Conservation (phyloP, 768 basidiomycete genomes). For the Calocybe cyanea region DNA sequence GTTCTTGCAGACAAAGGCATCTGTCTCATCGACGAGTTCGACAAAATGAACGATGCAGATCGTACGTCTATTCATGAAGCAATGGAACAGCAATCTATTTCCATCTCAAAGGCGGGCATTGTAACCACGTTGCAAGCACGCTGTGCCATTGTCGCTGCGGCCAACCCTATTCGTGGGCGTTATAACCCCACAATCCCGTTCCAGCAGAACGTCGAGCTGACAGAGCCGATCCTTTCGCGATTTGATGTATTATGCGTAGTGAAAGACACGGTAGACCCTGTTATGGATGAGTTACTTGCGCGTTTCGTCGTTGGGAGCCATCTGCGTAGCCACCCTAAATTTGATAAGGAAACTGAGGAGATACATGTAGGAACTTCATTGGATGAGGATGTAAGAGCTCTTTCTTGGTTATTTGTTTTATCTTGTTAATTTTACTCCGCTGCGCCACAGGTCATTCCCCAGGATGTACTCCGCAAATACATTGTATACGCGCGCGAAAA, state of each 20-base stretch:
- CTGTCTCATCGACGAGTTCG: conserved; percentile 98
- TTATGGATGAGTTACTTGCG: conserved; percentile 93
- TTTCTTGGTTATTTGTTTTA: background rate
- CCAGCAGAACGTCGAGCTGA: conserved; percentile 97
- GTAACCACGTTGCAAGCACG: conserved; percentile 97
- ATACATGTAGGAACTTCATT: conserved; percentile 87
- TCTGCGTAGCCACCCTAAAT: conserved; percentile 89
- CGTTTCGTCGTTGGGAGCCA: conserved; percentile 98
- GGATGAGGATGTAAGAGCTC: conserved; percentile 77
- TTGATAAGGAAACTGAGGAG: conserved; percentile 83
- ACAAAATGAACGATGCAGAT: conserved; percentile 99
- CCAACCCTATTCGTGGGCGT: conserved; percentile 94
- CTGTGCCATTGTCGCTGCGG: conserved; percentile 96
- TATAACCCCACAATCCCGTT: conserved; percentile 99
- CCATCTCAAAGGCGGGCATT: conserved; percentile 98
- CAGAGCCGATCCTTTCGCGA: conserved; percentile 95
- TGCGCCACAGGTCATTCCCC: conserved; percentile 78
- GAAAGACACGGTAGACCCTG: conserved; percentile 95
- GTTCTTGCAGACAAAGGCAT: conserved; percentile 99
- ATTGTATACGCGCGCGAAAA: conserved; percentile 98
- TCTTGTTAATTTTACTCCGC: background rate
- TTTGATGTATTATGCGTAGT: conserved; percentile 99
- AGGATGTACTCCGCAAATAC: conserved; percentile 94
- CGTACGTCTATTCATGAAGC: conserved; percentile 99
- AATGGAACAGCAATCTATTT: conserved; percentile 99